Evolutionary conservation across 1,284 basidiomycete genomes (phyloP).

Genomic region (Gomphus bonarii): DNA sequence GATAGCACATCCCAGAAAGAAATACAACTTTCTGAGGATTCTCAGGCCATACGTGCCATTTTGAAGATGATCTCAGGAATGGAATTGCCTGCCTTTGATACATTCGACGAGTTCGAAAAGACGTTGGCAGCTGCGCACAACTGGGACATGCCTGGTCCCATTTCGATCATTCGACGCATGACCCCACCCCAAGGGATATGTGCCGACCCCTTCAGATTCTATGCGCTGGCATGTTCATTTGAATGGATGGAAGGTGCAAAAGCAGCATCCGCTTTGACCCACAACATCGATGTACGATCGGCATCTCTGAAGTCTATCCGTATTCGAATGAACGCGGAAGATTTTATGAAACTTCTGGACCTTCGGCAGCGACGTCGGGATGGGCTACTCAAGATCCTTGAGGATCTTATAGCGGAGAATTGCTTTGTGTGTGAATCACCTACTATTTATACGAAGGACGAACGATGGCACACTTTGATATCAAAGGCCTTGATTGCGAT

Average conservation of each 20-base stretch:
- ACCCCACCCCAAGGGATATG: background rate
- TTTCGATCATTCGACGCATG: background rate
- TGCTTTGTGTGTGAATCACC: no score
- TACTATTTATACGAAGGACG: no score
- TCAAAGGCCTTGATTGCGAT: no score
- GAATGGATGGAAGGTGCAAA: conserved; percentile 30
- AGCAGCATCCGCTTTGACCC: conserved; percentile 25
- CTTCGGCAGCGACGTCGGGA: no score
- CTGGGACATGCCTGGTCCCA: conserved; percentile 9
- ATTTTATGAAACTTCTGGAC: no score
- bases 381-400: no score
- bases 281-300: conserved; percentile 14
- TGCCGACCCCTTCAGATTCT: conserved; percentile 16
- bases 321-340: background rate
- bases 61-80: conserved; percentile 42
- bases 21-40: background rate
- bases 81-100: conserved; percentile 33
- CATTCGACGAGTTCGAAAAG: conserved; percentile 41
- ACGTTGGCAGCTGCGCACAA: conserved; percentile 25
- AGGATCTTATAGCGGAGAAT: no score
- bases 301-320: background rate
- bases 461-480: no score
- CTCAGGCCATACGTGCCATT: conserved; percentile 32
- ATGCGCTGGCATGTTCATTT: conserved; percentile 27
- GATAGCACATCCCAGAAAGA: background rate